These are phyloP conservation scores for Salicornia ramosissima DNA, from an alignment of 148 eudicot species.

Conservation along the genomic window DNA sequence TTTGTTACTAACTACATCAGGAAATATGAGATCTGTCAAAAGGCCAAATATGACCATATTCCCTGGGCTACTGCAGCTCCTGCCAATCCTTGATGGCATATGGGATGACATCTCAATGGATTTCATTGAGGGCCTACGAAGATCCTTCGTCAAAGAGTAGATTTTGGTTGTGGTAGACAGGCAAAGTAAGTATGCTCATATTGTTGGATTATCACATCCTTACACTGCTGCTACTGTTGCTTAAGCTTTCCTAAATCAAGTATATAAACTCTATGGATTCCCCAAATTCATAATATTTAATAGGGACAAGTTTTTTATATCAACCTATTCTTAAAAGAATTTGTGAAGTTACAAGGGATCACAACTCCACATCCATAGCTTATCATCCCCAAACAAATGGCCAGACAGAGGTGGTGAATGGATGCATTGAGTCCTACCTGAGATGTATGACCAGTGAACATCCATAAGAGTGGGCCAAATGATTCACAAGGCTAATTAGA, in stretches of 20 bases:
- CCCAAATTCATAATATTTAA: not conserved
- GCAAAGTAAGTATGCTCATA: no score
- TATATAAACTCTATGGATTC: not conserved
- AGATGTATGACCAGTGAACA: not conserved
- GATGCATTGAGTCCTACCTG: not conserved
- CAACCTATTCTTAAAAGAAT: not conserved
- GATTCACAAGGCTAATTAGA: no score
- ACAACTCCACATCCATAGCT: not conserved
- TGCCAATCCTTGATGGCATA: not conserved
- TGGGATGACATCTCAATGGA: slow-evolving; percentile 1
- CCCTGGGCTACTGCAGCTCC: not conserved
- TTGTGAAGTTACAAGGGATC: not conserved
- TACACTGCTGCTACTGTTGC: not conserved
- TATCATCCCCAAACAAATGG: slow-evolving; percentile 6
- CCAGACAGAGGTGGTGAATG: not conserved
- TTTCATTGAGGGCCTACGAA: not conserved
- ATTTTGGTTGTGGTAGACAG: not conserved
- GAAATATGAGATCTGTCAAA: not conserved
- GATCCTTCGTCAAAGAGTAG: not conserved
- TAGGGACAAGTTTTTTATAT: not conserved
- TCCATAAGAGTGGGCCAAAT: not conserved
- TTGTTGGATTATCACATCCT: not conserved
- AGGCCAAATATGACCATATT: not conserved
- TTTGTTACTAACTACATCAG: not conserved
- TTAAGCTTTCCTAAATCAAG: not conserved